Evolutionary conservation across 148 eudicot genomes (phyloP), one percentile per base, ranked within the genome.

Genomic region (Vaccinium corymbosum): DNA sequence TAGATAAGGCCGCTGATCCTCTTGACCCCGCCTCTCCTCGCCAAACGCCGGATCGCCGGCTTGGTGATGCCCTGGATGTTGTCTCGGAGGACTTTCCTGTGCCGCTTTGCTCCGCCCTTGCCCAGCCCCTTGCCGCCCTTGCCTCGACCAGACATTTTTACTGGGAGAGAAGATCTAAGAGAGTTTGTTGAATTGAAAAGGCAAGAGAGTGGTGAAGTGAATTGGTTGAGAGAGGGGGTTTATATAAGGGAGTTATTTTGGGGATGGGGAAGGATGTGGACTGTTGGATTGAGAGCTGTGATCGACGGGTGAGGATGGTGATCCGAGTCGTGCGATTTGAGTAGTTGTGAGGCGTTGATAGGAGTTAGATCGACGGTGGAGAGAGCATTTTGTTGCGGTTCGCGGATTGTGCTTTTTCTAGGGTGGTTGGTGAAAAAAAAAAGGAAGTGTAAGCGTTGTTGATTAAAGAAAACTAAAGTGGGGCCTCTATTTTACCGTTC

Each of bases 351-450:
- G 15, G 56, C 83, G 57, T 81, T 13, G 75, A 81, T 81, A 42
- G n/a, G 12, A 7, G 35, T 81, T 38, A 25, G 53, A 81, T 81
- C 56, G 35, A 81, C 75, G 83, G 57, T 25, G n/a, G 6, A 17
- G 14, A 49, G 55, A 7, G 19, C 12, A 12, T 64, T 22, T 3
- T 46, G 3, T 17, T 64, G 46, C 56, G 5, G 32, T 66, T 25
- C n/a, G 83, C 83, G 83, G 83, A 81, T 81, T 81, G 83, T 81
- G 83, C 56, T 81, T 81, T 61, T 16, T 55, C 7, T 19, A 16
- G 62, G 62, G 9, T 20, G 19, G 14, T 52, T 35, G 38, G 38
- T 2, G 2, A 32, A 2, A 35, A 35, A 35, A 35, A 35, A 35
- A 35, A 2, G 55, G 15, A 11, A 52, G 59, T 55, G 19, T 3